Evolutionary conservation across 768 basidiomycete species (phyloP), one percentile per base, ranked within the genome.

Genomic region (Lyophyllum atratum): DNA sequence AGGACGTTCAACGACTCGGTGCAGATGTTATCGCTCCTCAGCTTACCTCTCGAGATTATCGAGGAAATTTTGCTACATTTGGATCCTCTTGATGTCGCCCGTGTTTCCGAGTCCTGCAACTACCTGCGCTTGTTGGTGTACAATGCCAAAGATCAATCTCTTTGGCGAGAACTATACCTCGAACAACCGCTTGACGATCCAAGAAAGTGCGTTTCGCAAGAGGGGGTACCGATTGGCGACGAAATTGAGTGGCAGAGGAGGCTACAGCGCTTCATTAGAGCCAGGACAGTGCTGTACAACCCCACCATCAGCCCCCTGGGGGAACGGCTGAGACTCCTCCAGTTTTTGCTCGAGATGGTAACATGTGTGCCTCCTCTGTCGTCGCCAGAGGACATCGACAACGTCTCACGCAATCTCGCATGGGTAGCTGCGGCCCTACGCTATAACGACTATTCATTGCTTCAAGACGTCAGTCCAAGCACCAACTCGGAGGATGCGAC

Each of bases 111-210:
- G 65, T 80, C 82, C 12, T 85, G 80, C 61, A 72, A 69, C 4
- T 58, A 64, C 15, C 72, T 81, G 49, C 70, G 74, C 53, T 64
- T 61, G 3, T 59, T 85, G 55, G 68, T 89, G 22, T 85, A 87
- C 61, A 51, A 67, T 42, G 59, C 75, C 2, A 69, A 70, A 9
- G 76, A 81, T 59, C 73, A 73, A 25, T 72, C 81, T 47, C 70
- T 89, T 34, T 92, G 90, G 90, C 79, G 86, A 8, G 71, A 69
- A 9, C 74, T 91, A 5, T 92, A 90, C 68, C 84, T 92, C 42
- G 62, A 70, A 0, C 80, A 84, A 54, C 76, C 80, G 0, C 77
- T 89, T 54, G 90, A 91, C 56, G 87, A 91, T 62, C 87, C 84
- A 1, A 73, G 84, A 9, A 50, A 52, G n/a, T 80, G 84, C 45